Base-by-base conservation (phyloP, 2,329 filamentous ascomycete genomes). In the Bipolaris gigantea region DNA sequence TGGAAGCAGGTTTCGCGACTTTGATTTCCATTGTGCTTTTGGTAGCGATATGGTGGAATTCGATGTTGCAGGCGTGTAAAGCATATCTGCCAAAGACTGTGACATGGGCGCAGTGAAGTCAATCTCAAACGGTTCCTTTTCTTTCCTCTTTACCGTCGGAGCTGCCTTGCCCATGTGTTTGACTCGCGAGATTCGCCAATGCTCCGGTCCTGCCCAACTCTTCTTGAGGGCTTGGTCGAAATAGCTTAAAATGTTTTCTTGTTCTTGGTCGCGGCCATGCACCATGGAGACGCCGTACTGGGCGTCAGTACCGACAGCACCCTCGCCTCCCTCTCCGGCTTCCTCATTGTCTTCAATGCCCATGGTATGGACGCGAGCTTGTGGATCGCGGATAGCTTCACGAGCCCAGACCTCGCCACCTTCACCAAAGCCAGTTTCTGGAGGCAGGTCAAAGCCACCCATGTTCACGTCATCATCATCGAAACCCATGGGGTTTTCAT, bases 181-280 rank as follows among this genome's bases (percentile, higher is more conserved):
- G 74, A 99, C 94, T 70, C 92, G 91, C 59, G 90, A 85, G 70
- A 99, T 97, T 63, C 93, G 88, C 94, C 94, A 99, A 75, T 99
- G 94, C 73, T 97, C 94, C n/a, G 94, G 93, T 44, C 92, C 95
- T 5, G 89, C 88, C 93, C 94, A 99, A 69, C 97, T 97, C 82
- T 96, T 97, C 72, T 94, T 90, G 39, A 97, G 78, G 2, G 93
- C 92, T 69, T 96, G 91, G 73, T 99, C 94, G 70, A 99, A 99
- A 77, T 97, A 99, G 69, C 90, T 89, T n/a, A 99, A 82, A 53
- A 99, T 96, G 66, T 96, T 93, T 64, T 97, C 91, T 70, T 97
- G 92, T 66, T 90, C 90, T 46, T 82, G 81, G 50, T 85, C 85
- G 47, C 84, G 81, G 15, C 81, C 78, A 63, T 89, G 88, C 36